Base-by-base conservation (phyloP, 768 basidiomycete species). In the Kondoa subrosea region DNA sequence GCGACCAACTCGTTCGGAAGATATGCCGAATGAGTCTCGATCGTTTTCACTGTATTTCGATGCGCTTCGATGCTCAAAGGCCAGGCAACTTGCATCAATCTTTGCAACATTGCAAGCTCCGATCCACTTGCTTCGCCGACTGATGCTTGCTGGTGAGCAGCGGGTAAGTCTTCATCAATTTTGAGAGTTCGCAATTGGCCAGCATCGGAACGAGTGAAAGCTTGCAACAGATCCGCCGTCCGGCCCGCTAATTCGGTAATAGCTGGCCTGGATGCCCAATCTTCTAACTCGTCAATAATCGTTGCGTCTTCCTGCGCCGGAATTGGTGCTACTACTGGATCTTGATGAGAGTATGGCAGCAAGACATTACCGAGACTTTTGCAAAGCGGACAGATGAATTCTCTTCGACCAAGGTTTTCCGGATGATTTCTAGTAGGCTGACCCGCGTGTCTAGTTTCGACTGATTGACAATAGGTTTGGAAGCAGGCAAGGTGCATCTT, bases 401-500 rank as follows among this genome's bases (percentile, higher is more conserved):
- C 95, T 72, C 87, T 87, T 56, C 95, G 83, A 17, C 87, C 84
- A n/a, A 91, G 89, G 73, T 85, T 87, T 76, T 97, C 93, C 0
- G 95, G 92, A 74, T 95, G 93, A 71, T 91, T 90, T 50, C 95
- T 80, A 3, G 90, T 90, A 3, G 88, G 85, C 72, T 97, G 93
- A 0, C 86, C 81, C 4, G 87, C 83, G 75, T 93, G 91, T 15
- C 92, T 86, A 70, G 87, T 85, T 58, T 89, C 83, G 65, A 96
- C 86, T 21, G 91, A 92, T 1, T 82, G 76, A 71, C 84, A 91
- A 77, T 96, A 97, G 1, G 86, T 86, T 62, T 87, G 86, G 80
- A 96, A 93, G 77, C 95, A 97, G 56, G 87, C 84, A 70, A 92
- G 78, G 78, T 99, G 95, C 91, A 99, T 97, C 82, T 92, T 84